Conservation (phyloP, 31 red algal genomes). For the Pterothamnion heteromorphum region DNA sequence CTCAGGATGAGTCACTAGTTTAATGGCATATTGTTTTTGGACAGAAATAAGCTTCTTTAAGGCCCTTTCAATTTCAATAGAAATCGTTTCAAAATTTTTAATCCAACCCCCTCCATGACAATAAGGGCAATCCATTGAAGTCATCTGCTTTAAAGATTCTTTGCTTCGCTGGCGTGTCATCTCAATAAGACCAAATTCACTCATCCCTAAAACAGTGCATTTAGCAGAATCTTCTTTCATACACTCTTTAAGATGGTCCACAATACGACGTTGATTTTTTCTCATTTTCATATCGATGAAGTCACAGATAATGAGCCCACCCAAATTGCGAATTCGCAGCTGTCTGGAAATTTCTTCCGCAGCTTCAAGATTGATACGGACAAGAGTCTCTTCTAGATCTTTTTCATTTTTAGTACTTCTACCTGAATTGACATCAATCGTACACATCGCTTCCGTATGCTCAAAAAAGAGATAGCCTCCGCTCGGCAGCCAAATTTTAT, state of each 20-base stretch:
- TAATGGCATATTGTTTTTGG: too few species aligned
- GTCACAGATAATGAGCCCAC: slow-evolving; percentile 44
- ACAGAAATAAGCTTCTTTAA: too few species aligned
- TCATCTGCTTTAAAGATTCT: not conserved
- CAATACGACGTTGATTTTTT: not conserved
- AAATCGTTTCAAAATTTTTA: not conserved
- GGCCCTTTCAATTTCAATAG: not conserved
- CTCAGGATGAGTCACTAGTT: too few species aligned
- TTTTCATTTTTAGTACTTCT: not conserved
- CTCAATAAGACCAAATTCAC: slow-evolving; percentile 27
- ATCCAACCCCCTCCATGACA: not conserved
- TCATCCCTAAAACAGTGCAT: not conserved
- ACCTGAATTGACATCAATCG: slow-evolving; percentile 38
- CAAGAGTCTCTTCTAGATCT: slow-evolving; percentile 15
- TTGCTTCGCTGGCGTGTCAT: slow-evolving; percentile 28
- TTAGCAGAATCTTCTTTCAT: not conserved
- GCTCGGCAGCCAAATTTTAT: not conserved
- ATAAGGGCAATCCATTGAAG: not conserved
- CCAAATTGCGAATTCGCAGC: slow-evolving; percentile 39
- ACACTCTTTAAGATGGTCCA: not conserved
- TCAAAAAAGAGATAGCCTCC: slow-evolving; percentile 40
- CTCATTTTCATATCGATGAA: slow-evolving; percentile 42
- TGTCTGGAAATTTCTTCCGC: slow-evolving; percentile 34
- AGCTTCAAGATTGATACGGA: slow-evolving; percentile 33
- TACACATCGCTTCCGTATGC: slow-evolving; percentile 27